A percentile compares a stretch with the other conserved stretches of the same genome.
Conservation (phyloP, 2,329 filamentous ascomycete species). For the Colletotrichum australisinense region DNA sequence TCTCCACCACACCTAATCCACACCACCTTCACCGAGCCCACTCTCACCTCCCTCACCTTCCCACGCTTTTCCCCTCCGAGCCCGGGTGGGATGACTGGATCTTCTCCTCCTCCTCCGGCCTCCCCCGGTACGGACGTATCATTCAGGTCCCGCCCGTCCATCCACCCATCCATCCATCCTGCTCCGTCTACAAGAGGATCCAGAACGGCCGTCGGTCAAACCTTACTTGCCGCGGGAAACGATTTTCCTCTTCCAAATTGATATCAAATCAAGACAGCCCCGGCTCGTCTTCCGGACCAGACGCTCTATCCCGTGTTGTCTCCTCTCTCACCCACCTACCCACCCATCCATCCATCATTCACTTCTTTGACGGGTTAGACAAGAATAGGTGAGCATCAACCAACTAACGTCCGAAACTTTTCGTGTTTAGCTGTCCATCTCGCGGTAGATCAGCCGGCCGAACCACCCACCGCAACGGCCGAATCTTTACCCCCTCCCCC, state of each 20-base stretch:
- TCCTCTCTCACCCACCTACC: no score
- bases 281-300: not conserved
- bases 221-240: not conserved
- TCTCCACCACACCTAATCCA: not conserved
- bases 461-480: not conserved
- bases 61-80: not conserved
- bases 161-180: not conserved
- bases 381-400: not conserved
- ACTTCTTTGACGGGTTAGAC: not conserved
- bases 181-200: not conserved
- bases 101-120: not conserved
- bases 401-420: not conserved
- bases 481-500: not conserved
- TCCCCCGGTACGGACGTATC: conserved; percentile 29
- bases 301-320: not conserved
- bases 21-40: not conserved
- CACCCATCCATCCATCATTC: no score
- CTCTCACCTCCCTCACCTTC: not conserved
- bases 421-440: not conserved
- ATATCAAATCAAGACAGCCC: not conserved
- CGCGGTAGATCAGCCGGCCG: not conserved
- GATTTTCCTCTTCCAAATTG: not conserved
- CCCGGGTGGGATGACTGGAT: not conserved
- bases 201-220: not conserved
- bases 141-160: not conserved